Conservation (phyloP, 768 basidiomycete species). For the Paxillus involutus region DNA sequence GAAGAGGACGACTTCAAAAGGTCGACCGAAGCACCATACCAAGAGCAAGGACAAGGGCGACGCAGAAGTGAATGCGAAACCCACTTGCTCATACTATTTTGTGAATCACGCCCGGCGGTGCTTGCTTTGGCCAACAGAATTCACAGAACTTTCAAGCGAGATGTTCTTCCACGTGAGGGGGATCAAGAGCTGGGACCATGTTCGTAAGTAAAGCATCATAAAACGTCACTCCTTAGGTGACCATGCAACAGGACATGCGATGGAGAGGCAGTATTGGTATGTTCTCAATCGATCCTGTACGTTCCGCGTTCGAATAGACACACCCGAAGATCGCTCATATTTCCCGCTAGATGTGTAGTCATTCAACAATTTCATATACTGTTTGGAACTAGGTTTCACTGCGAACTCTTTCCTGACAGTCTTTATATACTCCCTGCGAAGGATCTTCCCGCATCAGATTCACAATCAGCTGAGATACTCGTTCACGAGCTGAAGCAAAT, state of each 20-base stretch:
- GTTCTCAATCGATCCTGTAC: neutral
- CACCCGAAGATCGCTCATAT: neutral
- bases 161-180: slow-evolving; percentile 38
- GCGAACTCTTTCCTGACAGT: slow-evolving; percentile 1
- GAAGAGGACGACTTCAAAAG: too few relatives aligned
- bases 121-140: slow-evolving; percentile 48
- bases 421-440: neutral
- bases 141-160: slow-evolving; percentile 23
- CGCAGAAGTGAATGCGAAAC: slow-evolving; percentile 1
- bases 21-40: too few relatives aligned
- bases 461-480: neutral
- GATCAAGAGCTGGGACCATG: slow-evolving; percentile 34
- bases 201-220: slow-evolving; percentile 35
- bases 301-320: neutral
- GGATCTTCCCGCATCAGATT: neutral
- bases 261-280: slow-evolving; percentile 24
- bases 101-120: slow-evolving; percentile 40
- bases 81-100: slow-evolving; percentile 40
- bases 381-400: neutral
- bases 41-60: slow-evolving; percentile 9
- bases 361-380: neutral
- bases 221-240: neutral
- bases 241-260: slow-evolving; percentile 11
- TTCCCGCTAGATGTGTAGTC: neutral
- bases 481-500: neutral